Evolutionary conservation across 495 filamentous ascomycete genomes (phyloP), one percentile per base, ranked within the genome.

Genomic region (Tuber umbilicatum): DNA sequence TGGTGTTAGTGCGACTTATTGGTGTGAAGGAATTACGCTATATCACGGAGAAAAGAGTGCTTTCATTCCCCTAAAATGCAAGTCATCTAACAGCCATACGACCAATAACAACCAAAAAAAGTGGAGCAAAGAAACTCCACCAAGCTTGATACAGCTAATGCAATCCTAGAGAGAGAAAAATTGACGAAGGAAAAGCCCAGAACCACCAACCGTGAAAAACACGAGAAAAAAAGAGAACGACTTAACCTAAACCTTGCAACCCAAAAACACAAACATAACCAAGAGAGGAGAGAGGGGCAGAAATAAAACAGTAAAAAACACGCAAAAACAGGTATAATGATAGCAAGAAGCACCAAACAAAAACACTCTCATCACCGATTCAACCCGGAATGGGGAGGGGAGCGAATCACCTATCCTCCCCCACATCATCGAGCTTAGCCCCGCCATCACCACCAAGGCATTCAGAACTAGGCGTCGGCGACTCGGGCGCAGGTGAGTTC

Each of bases 401-500:
- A 64, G 35, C 6, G 31, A 64, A 64, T 64, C 55, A 64, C 14
- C 27, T 64, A 64, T 31, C 27, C 12, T 27, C n/a, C 27, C 35
- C 55, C 55, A 2, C 55, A 35, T 64, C 12, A 31, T 60, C 50
- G 31, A 64, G 55, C 27, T 12, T 64, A 19, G 31, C 55, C 27
- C 55, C 55, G 17, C 55, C 50, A 10, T 9, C 50, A 55, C n/a
- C 50, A 16, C 50, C 27, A 35, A 64, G 19, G 55, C 2, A 35
- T 64, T 79, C 77, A 69, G 69, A 73, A 50, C 71, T 79, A 14
- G 77, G 77, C 2, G 76, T 78, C 43, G 78, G 76, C 35, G 77
- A 79, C 67, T 75, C 38, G 19, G 77, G 73, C 9, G 75, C 70
- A n/a, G 77, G 76, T n/a, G 77, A 79, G 70, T 75, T 35, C 27